Evolutionary conservation across 345 rosid species (phyloP).

Genomic region (Acer negundo): DNA sequence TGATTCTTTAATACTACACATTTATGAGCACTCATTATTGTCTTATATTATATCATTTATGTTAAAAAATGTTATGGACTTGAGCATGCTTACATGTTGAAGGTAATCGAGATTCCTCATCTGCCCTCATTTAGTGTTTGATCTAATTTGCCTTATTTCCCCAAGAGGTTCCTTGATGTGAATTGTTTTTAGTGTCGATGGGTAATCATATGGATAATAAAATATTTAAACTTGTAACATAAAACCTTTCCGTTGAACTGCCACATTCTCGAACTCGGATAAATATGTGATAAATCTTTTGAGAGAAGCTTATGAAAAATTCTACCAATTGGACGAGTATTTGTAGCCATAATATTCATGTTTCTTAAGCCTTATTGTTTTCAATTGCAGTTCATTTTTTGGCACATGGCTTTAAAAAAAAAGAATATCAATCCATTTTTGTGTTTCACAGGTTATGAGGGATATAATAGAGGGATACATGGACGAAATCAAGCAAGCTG

Average conservation of each 20-base stretch:
- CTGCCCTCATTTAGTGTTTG: neutral
- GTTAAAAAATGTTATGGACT: neutral
- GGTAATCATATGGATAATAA: neutral
- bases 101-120: neutral
- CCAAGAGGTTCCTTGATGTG: neutral
- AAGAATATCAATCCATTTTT: constrained; percentile 15
- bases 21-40: neutral
- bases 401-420: neutral
- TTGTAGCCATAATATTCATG: neutral
- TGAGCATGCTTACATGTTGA: neutral
- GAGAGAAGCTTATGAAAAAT: neutral
- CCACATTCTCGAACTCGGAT: neutral
- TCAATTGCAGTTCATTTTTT: neutral
- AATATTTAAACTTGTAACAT: neutral
- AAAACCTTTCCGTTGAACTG: no score
- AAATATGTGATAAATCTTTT: neutral
- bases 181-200: neutral
- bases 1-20: neutral
- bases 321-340: neutral
- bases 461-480: constrained; percentile 86
- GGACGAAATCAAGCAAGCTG: constrained; percentile 79
- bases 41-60: neutral
- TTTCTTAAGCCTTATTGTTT: neutral
- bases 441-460: constrained; percentile 59
- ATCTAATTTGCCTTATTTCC: neutral